phyloP scores from a whole-genome alignment of 345 rosid species.

The Euphorbia peplus region DNA sequence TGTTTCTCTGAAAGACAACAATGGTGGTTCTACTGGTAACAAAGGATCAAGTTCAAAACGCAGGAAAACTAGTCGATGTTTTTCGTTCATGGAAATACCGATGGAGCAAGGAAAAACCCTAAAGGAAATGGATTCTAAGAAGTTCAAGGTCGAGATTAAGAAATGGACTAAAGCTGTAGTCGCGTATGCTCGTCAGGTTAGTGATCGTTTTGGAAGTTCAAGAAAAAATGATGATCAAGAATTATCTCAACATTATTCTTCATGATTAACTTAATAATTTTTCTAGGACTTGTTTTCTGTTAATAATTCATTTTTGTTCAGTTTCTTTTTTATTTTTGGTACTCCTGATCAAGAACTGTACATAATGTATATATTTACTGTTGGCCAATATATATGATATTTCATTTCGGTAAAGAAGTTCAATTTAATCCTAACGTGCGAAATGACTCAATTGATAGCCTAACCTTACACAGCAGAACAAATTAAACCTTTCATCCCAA shows the following conservation, averaged over 20 bases:
- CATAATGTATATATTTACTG: neutral
- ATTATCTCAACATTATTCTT: neutral
- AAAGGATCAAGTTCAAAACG: neutral
- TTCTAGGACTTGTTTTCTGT: neutral
- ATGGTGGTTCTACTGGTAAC: neutral
- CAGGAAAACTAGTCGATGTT: slow-evolving; percentile 28
- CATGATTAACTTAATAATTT: neutral
- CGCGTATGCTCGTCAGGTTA: slow-evolving; percentile 74
- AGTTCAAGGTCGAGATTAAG: slow-evolving; percentile 63
- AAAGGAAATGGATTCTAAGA: slow-evolving; percentile 49
- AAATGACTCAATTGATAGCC: too few species aligned
- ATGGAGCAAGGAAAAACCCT: slow-evolving; percentile 45
- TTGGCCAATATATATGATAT: too few species aligned
- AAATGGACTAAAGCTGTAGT: slow-evolving; percentile 89
- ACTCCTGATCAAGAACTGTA: neutral
- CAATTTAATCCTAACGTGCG: too few species aligned
- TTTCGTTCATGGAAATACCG: slow-evolving; percentile 47
- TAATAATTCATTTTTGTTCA: too few species aligned
- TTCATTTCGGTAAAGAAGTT: too few species aligned
- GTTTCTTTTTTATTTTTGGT: neutral
- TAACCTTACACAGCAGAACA: too few species aligned
- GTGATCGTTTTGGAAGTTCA: slow-evolving; percentile 38
- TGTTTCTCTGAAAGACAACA: slow-evolving; percentile 1
- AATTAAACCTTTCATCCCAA: too few species aligned
- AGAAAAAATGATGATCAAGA: neutral